Conservation (phyloP, 257 asterid species). For the Solanum virginianum region DNA sequence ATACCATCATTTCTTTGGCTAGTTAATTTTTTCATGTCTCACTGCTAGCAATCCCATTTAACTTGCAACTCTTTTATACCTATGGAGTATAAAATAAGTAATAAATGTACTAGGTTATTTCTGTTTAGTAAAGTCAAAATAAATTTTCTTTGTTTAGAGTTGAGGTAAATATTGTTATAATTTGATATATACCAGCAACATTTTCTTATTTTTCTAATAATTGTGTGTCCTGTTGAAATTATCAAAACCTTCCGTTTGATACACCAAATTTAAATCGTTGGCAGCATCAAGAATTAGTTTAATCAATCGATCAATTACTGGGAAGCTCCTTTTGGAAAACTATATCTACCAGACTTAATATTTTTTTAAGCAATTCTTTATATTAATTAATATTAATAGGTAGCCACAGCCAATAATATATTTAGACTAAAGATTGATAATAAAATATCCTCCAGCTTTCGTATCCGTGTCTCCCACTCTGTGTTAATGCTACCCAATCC, state of each 20-base stretch:
- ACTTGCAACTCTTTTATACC: not conserved
- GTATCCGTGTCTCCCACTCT: conserved; percentile 10
- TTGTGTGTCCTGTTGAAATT: not conserved
- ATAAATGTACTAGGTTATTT: too few relatives aligned
- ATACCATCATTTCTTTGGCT: not conserved
- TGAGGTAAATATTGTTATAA: not conserved
- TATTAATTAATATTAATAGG: not conserved
- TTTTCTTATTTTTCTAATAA: too few relatives aligned
- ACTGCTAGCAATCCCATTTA: not conserved
- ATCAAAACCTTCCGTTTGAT: not conserved
- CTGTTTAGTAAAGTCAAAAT: not conserved
- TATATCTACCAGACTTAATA: not conserved
- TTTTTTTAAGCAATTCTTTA: not conserved
- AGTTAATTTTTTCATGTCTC: not conserved
- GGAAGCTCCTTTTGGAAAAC: not conserved
- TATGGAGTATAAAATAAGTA: not conserved
- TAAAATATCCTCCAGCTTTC: not conserved
- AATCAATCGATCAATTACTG: not conserved
- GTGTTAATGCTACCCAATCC: not conserved
- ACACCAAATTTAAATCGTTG: not conserved
- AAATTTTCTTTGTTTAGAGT: not conserved
- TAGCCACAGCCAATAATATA: not conserved
- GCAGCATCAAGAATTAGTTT: not conserved
- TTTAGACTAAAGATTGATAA: not conserved
- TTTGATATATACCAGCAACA: not conserved